Evolutionary conservation across 2,329 filamentous ascomycete species (phyloP).

Genomic region (Clarireedia hainanense): DNA sequence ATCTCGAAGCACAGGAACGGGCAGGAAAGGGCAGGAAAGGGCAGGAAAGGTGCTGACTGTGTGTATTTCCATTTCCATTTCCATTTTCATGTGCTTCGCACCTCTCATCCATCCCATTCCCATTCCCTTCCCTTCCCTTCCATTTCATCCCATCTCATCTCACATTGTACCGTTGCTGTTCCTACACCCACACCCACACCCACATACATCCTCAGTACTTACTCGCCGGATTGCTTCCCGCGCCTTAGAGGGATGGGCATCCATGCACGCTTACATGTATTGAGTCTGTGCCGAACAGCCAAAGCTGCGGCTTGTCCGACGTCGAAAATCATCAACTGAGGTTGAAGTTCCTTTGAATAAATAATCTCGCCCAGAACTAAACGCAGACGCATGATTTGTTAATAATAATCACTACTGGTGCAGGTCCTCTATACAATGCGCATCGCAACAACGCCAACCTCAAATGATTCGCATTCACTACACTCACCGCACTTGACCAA

Average conservation of each 20-base stretch:
- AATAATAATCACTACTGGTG: background rate
- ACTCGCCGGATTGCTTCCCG: background rate
- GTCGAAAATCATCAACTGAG: background rate
- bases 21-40: background rate
- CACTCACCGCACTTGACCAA: background rate
- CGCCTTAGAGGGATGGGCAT: background rate
- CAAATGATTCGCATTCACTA: background rate
- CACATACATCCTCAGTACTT: too few species aligned
- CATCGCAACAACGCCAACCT: background rate
- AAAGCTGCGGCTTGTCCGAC: constrained; percentile 6
- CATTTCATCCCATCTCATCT: background rate
- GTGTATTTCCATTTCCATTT: background rate
- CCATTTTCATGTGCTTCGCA: background rate
- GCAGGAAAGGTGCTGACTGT: background rate
- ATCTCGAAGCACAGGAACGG: too few species aligned
- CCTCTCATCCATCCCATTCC: too few species aligned
- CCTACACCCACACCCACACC: too few species aligned
- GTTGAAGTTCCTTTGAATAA: too few species aligned
- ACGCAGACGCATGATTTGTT: background rate
- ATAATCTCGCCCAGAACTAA: too few species aligned
- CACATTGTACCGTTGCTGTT: background rate
- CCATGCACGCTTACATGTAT: constrained; percentile 5
- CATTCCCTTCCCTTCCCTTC: background rate
- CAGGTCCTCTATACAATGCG: constrained; percentile 1
- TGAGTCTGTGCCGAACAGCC: background rate